A percentile compares a stretch with the other conserved stretches of the same genome.
Evolutionary conservation across 768 basidiomycete species (phyloP).

Genomic region (Boletus reticuloceps): DNA sequence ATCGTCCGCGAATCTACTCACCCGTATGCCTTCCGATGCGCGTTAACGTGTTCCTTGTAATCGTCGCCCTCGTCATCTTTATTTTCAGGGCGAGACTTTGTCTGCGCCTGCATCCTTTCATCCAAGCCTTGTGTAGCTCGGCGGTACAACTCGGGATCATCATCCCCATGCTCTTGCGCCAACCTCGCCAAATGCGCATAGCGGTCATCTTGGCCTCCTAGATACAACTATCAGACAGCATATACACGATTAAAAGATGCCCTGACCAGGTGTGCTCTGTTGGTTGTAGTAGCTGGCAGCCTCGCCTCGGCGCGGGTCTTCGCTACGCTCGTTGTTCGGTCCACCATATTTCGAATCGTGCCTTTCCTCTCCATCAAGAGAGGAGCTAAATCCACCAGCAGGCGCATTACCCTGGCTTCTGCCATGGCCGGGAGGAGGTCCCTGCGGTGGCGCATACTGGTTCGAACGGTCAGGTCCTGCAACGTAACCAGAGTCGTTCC

Average conservation of each 20-base stretch:
- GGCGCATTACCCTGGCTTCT: slow-evolving; percentile 8
- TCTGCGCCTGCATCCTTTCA: slow-evolving; percentile 18
- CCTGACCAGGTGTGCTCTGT: slow-evolving; percentile 2
- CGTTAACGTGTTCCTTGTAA: slow-evolving; percentile 21
- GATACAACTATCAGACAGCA: slow-evolving; percentile 1
- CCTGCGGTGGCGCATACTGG: slow-evolving; percentile 11
- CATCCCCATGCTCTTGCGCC: slow-evolving; percentile 16
- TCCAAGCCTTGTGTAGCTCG: slow-evolving; percentile 23
- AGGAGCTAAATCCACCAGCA: slow-evolving; percentile 14
- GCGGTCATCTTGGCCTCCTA: slow-evolving; percentile 21
- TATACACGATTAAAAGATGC: neutral
- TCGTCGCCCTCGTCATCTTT: slow-evolving; percentile 4
- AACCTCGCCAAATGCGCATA: slow-evolving; percentile 16
- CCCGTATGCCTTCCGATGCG: slow-evolving; percentile 33
- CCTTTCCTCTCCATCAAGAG: slow-evolving; percentile 9
- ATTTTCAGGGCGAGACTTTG: slow-evolving; percentile 1
- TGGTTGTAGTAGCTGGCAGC: slow-evolving; percentile 17
- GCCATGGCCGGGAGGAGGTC: neutral
- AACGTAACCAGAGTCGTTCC: slow-evolving; percentile 7
- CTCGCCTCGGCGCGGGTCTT: slow-evolving; percentile 13
- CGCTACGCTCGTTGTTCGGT: neutral
- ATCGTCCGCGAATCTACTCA: slow-evolving; percentile 8
- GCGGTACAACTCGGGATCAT: slow-evolving; percentile 20
- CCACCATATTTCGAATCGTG: slow-evolving; percentile 7
- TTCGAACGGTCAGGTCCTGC: slow-evolving; percentile 2